These are phyloP conservation scores for Penicillium vulpinum DNA, from an alignment of 2,329 filamentous ascomycete genomes.

Conservation along the genomic window DNA sequence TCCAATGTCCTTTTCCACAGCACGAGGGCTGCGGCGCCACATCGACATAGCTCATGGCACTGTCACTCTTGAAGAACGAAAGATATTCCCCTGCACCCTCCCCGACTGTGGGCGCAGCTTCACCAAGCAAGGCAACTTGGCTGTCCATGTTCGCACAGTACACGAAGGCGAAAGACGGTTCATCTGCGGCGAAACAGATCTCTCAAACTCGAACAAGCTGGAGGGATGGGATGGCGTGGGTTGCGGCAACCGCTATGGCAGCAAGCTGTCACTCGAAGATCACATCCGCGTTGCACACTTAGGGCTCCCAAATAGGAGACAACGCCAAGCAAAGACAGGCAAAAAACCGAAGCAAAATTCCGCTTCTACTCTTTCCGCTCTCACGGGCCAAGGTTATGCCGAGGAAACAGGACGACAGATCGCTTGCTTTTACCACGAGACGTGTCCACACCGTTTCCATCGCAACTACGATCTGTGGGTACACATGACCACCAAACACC, in stretches of 20 bases:
- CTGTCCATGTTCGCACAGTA: constrained; percentile 72
- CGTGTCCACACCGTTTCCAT: constrained; percentile 57
- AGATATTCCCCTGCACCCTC: constrained; percentile 66
- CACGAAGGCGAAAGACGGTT: constrained; percentile 74
- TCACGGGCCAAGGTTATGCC: constrained; percentile 59
- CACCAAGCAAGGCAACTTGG: constrained; percentile 79
- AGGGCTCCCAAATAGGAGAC: constrained; percentile 52
- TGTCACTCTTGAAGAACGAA: constrained; percentile 59
- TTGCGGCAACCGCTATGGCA: constrained; percentile 73
- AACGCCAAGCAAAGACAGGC: constrained; percentile 33
- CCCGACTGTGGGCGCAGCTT: constrained; percentile 73
- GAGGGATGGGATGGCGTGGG: constrained; percentile 65
- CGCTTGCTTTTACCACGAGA: constrained; percentile 48
- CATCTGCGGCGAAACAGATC: constrained; percentile 71
- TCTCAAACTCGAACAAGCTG: constrained; percentile 59
- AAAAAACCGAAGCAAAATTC: constrained; percentile 13
- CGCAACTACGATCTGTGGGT: constrained; percentile 59
- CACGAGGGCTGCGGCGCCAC: constrained; percentile 71
- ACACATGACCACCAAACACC: constrained; percentile 54
- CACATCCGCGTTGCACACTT: constrained; percentile 83
- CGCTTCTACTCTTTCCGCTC: constrained; percentile 45
- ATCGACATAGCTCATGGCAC: constrained; percentile 74
- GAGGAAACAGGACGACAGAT: constrained; percentile 52
- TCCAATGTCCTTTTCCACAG: constrained; percentile 64
- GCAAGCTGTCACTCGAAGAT: constrained; percentile 76